Base-by-base conservation (phyloP, 306 rosid genomes). In the Inga oerstediana region DNA sequence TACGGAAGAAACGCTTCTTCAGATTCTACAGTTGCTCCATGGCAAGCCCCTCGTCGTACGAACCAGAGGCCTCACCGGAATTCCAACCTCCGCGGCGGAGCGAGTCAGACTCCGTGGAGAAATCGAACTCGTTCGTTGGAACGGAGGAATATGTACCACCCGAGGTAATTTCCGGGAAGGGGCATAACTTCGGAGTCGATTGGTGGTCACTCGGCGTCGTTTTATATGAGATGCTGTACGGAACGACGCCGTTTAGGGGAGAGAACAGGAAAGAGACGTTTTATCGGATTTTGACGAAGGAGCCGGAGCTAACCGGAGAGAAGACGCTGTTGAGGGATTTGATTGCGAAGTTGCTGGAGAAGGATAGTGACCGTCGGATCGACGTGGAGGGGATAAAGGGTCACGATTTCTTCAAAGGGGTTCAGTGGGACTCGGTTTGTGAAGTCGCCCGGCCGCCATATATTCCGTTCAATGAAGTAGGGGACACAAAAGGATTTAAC, bases 121-220 rank as follows among this genome's bases (percentile, higher is more conserved):
- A 91, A 71, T 96, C 94, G 3, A 96, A 92, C 86, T 93, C 99
- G 27, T 96, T 96, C 74, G 99, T 96, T 8, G 99, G 99, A 20
- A 96, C 98, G 0, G 99, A 96, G 86, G 99, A 96, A 83, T 96
- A 96, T 83, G 97, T 96, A 64, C 94, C 99, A 34, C 99, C 99
- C 1, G 99, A 96, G 80, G 88, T 96, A 20, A 78, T 96, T 0
- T 64, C 85, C 1, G 99, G 98, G 0, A 13, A 82, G 10, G 99
- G 98, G 9, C 99, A 96, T 67, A 82, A 89, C 35, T 96, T 93
- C 44, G 83, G 90, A 3, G 99, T 92, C 12, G 99, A 96, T 85
- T 96, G 99, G 99, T 96, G 99, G 99, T 91, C 99, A 2, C 80
- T 87, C 6, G 99, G 99, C 1, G 80, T 93, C 0, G 79, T 96